phyloP scores from a whole-genome alignment of 2,329 filamentous ascomycete species.

The Colletotrichum theobromicola region DNA sequence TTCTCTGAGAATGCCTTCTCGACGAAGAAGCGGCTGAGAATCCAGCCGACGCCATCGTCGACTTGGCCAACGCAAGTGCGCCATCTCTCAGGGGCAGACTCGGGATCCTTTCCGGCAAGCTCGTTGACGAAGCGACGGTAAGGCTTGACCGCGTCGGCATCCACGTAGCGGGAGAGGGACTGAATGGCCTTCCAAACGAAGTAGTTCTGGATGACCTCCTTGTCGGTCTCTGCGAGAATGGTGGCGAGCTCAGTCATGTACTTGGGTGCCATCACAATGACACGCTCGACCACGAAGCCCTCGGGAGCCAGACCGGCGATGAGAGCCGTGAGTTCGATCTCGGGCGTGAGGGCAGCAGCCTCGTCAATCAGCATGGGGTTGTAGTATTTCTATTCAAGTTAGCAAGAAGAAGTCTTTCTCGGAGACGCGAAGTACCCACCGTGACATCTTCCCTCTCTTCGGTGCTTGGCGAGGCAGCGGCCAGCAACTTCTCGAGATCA shows the following conservation, averaged over 20 bases:
- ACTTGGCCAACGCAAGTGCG: conserved; percentile 65
- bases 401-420: not conserved
- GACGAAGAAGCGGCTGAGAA: conserved; percentile 73
- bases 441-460: conserved; percentile 67
- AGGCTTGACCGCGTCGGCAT: conserved; percentile 64
- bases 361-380: conserved; percentile 66
- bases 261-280: conserved; percentile 64
- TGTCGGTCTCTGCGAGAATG: conserved; percentile 58
- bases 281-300: conserved; percentile 51
- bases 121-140: conserved; percentile 65
- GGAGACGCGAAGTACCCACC: conserved; percentile 28
- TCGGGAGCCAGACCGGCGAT: conserved; percentile 57
- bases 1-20: conserved; percentile 71
- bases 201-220: conserved; percentile 64
- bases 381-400: conserved; percentile 59
- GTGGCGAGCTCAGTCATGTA: conserved; percentile 64
- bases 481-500: conserved; percentile 67
- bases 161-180: conserved; percentile 55
- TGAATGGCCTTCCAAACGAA: conserved; percentile 69
- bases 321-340: conserved; percentile 58
- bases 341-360: conserved; percentile 58
- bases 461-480: conserved; percentile 60
- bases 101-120: conserved; percentile 65
- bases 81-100: conserved; percentile 69
- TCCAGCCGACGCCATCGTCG: conserved; percentile 67